Conservation (phyloP, 495 filamentous ascomycete species). For the Aspergillus cristatus region DNA sequence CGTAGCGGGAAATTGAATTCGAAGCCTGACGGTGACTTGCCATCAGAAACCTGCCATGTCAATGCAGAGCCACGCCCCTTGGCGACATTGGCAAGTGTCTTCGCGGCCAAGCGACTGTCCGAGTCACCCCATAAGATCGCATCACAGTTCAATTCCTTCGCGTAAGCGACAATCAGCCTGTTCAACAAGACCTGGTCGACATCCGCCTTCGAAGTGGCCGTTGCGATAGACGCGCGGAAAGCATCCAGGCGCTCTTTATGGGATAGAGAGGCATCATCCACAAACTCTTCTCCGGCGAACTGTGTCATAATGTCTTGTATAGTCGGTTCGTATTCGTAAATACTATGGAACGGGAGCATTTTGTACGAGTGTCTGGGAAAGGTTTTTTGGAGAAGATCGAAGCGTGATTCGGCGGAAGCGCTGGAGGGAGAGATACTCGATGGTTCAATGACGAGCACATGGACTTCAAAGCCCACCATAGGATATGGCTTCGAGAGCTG, state of each 20-base stretch:
- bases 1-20: conserved; percentile 64
- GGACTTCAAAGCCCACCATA: conserved; percentile 53
- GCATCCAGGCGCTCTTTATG: conserved; percentile 38
- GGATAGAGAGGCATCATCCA: conserved; percentile 20
- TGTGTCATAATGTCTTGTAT: conserved; percentile 20
- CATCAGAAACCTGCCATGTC: conserved; percentile 74
- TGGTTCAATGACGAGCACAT: conserved; percentile 58
- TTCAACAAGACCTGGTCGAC: conserved; percentile 60
- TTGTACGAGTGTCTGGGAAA: conserved; percentile 56
- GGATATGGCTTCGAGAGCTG: conserved; percentile 47
- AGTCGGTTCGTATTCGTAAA: conserved; percentile 37
- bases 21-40: conserved; percentile 49
- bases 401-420: conserved; percentile 18
- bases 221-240: conserved; percentile 50
- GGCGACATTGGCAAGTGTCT: conserved; percentile 75
- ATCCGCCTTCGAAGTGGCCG: conserved; percentile 67
- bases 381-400: conserved; percentile 27
- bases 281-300: conserved; percentile 17
- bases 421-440: conserved; percentile 25
- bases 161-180: conserved; percentile 56
- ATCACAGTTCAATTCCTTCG: conserved; percentile 49
- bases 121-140: conserved; percentile 75
- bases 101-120: conserved; percentile 79
- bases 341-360: conserved; percentile 45
- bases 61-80: conserved; percentile 81